A percentile compares a stretch with the other conserved stretches of the same genome.
Conservation (phyloP, 1,284 basidiomycete species). For the Phlebopus sp. region DNA sequence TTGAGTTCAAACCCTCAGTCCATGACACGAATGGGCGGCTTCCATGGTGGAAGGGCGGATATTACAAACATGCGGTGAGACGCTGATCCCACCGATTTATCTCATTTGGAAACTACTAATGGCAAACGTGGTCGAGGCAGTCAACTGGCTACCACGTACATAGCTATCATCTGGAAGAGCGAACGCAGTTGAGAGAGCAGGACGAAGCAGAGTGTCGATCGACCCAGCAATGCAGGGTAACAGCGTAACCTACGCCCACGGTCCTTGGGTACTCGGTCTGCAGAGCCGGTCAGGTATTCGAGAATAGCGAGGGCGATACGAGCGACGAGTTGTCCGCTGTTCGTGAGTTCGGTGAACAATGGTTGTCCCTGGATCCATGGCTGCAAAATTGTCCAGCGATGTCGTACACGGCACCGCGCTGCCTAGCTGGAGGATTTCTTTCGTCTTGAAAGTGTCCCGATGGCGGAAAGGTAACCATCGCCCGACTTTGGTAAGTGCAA, state of each 20-base stretch:
- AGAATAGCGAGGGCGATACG: conserved; percentile 17
- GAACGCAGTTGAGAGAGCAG: too few relatives aligned
- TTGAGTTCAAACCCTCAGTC: neutral
- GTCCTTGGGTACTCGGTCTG: conserved; percentile 16
- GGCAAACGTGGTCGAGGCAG: too few relatives aligned
- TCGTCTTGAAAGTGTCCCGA: conserved; percentile 1
- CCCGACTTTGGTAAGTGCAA: conserved; percentile 21
- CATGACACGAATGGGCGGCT: neutral
- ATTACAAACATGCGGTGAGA: too few relatives aligned
- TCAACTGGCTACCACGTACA: too few relatives aligned
- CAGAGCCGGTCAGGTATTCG: conserved; percentile 31
- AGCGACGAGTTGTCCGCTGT: neutral
- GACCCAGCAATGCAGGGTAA: neutral
- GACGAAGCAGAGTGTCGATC: too few relatives aligned
- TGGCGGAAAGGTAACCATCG: conserved; percentile 9
- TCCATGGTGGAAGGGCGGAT: too few relatives aligned
- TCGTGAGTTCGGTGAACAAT: conserved; percentile 1
- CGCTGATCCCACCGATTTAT: too few relatives aligned
- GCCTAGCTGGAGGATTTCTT: neutral
- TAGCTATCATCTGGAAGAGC: too few relatives aligned
- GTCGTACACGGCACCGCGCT: neutral
- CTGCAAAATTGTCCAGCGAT: neutral
- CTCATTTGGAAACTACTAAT: too few relatives aligned
- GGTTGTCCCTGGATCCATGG: conserved; percentile 8
- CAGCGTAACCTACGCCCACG: conserved; percentile 14